Conservation (phyloP, 306 rosid genomes). For the Lablab purpureus region DNA sequence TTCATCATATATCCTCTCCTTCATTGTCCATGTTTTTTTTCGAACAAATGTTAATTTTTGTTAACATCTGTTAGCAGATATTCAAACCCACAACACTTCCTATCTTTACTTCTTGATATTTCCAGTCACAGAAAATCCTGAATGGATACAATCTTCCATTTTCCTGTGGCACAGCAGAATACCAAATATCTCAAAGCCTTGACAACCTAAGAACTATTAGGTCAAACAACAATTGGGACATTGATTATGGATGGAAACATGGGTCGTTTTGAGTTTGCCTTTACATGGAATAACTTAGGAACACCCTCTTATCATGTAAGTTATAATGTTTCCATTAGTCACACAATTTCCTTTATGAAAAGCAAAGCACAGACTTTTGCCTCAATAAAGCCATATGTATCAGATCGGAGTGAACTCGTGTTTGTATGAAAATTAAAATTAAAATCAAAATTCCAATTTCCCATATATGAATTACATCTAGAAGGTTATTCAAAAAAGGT, state of each 20-base stretch:
- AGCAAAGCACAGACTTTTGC: not conserved
- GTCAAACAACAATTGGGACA: not conserved
- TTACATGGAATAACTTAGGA: not conserved
- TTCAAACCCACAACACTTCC: too few relatives aligned
- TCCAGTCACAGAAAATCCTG: too few relatives aligned
- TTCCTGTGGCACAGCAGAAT: too few relatives aligned
- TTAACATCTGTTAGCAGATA: too few relatives aligned
- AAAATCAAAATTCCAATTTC: not conserved
- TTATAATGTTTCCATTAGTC: not conserved
- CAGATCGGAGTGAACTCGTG: not conserved
- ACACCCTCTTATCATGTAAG: not conserved
- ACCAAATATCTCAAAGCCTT: too few relatives aligned
- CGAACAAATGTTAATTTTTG: too few relatives aligned
- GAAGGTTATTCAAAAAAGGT: not conserved
- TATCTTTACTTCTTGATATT: too few relatives aligned
- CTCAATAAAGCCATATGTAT: not conserved
- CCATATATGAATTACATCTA: not conserved
- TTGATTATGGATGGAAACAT: not conserved
- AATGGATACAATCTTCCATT: too few relatives aligned
- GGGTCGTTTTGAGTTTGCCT: not conserved
- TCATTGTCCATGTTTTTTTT: too few relatives aligned
- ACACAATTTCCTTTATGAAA: not conserved
- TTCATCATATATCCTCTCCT: not conserved
- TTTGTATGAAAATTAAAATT: not conserved
- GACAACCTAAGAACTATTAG: too few relatives aligned